phyloP scores from a whole-genome alignment of 1,284 basidiomycete genomes.

The Xerocomus cyaneibrunnescens region DNA sequence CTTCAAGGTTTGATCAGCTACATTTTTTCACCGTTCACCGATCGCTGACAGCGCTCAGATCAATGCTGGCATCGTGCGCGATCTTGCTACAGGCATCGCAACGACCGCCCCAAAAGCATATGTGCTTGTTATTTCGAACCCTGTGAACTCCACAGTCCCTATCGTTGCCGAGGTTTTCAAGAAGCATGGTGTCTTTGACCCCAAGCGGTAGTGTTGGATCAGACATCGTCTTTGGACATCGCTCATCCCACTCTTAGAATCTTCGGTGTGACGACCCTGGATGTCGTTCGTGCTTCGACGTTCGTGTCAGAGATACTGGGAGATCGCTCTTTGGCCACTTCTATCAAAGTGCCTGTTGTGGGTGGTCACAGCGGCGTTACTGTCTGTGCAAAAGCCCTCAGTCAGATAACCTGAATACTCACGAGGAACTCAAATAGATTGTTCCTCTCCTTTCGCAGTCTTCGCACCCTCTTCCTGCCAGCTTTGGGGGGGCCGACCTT shows the following conservation, averaged over 20 bases:
- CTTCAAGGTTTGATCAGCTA: conserved; percentile 68
- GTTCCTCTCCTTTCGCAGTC: conserved; percentile 95
- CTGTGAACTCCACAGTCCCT: conserved; percentile 97
- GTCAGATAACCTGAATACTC: not conserved
- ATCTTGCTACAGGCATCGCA: conserved; percentile 89
- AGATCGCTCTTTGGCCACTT: conserved; percentile 59
- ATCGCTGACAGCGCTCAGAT: conserved; percentile 53
- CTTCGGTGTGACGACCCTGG: conserved; percentile 98
- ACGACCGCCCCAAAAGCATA: conserved; percentile 87
- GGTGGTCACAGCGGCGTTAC: conserved; percentile 97
- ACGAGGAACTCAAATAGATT: conserved; percentile 54
- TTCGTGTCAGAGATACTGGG: conserved; percentile 86
- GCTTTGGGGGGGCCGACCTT: conserved; percentile 40
- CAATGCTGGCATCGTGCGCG: conserved; percentile 96
- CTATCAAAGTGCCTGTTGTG: conserved; percentile 86
- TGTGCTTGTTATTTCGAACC: conserved; percentile 95
- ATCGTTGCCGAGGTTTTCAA: conserved; percentile 96
- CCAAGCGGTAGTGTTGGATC: conserved; percentile 65
- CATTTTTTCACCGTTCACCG: not conserved
- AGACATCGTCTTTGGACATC: not conserved
- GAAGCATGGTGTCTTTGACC: conserved; percentile 88
- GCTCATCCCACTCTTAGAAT: conserved; percentile 49
- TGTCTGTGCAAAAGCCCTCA: conserved; percentile 39
- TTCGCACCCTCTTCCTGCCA: conserved; percentile 55
- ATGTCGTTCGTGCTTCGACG: conserved; percentile 95